Percentiles rank a stretch among this genome's conserved stretches.
phyloP scores from a whole-genome alignment of 257 asterid genomes.

The Osmanthus fragrans region DNA sequence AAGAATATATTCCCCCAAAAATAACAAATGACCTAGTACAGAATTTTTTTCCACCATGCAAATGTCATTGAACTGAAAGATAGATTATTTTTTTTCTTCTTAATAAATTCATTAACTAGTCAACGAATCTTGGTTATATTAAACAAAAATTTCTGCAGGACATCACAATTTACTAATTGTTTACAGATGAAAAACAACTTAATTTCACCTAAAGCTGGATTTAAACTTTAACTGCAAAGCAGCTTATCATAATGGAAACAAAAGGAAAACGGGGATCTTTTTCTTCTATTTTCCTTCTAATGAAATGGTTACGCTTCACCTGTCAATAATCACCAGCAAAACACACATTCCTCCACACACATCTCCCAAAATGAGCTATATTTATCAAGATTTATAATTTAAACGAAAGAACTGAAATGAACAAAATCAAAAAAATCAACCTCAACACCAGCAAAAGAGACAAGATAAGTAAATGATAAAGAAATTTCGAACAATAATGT shows the following conservation, averaged over 20 bases:
- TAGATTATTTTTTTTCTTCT: too few relatives aligned
- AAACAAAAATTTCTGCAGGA: neutral
- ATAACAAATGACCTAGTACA: neutral
- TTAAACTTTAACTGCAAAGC: neutral
- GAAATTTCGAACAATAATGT: neutral
- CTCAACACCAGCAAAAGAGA: neutral
- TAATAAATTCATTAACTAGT: too few relatives aligned
- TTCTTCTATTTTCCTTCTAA: neutral
- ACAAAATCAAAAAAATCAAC: neutral
- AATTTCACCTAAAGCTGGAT: neutral
- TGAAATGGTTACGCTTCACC: neutral
- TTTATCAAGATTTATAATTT: neutral
- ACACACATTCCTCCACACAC: neutral
- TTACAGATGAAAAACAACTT: neutral
- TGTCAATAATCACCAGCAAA: neutral
- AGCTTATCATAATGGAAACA: neutral
- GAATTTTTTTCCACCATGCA: slow-evolving; percentile 7
- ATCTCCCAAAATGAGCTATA: neutral
- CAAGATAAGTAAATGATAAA: neutral
- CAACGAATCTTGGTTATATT: neutral
- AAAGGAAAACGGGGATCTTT: neutral
- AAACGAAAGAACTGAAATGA: neutral
- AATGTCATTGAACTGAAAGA: neutral
- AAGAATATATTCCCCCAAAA: slow-evolving; percentile 3
- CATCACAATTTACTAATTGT: neutral